Evolutionary conservation across 2,329 filamentous ascomycete species (phyloP), one percentile per base, ranked within the genome.

Genomic region (Huntiella bhutanensis): DNA sequence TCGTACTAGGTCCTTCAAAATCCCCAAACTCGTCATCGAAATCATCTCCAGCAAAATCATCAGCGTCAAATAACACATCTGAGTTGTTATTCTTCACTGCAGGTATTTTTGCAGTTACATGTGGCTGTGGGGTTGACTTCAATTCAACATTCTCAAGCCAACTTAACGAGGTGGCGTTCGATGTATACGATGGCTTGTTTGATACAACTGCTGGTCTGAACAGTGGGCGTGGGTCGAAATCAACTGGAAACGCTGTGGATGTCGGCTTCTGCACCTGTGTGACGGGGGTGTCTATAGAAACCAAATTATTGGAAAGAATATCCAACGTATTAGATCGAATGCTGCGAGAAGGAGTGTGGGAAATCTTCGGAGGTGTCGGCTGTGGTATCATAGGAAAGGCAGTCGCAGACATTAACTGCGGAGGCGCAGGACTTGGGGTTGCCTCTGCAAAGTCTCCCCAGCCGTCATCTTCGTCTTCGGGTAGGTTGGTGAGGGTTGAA

Each of bases 381-480:
- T 36, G 34, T n/a, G 12, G 34, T 36, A 36, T 16, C 5, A 12
- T 36, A 12, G 34, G 36, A 19, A 32, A 16, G 4, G 33, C 17
- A 13, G 43, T 11, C 19, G 43, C n/a, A 36, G 16, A 7, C 22
- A 13, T 19, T 12, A 13, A 13, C 28, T 15, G 10, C 38, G 38
- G 34, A 15, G 38, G 41, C 11, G 44, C 35, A 15, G 28, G 34
- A 35, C 33, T 10, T 3, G 37, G 37, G 5, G 54, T 47, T 7
- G 73, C 73, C 39, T 69, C 66, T 57, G 80, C 76, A 54, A 82
- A 82, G 47, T 80, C 77, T 1, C 77, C 77, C 70, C 77, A 81
- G 22, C 67, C 72, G 54, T 79, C 75, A 46, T 78, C 75, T 5
- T 76, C 70, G 3, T 71, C 71, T 37, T 40, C 48, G 19, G 32